Percentiles rank a stretch among this genome's conserved stretches.
phyloP scores from a whole-genome alignment of 2,329 filamentous ascomycete species.

The Zymoseptoria ardabiliae region DNA sequence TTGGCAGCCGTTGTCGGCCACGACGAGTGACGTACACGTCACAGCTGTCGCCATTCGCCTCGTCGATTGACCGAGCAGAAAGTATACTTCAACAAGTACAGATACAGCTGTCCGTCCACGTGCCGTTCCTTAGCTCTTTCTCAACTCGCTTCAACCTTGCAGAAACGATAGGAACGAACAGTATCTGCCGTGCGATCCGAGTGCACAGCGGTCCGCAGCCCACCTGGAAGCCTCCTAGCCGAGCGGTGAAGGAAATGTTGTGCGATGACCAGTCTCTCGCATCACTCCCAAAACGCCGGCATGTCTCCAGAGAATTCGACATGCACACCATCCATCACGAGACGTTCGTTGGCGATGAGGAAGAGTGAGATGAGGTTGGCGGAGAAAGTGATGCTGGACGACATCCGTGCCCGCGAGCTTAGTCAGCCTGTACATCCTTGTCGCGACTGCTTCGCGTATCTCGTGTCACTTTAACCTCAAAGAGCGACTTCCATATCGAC shows the following conservation, averaged over 20 bases:
- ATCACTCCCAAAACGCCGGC: background rate
- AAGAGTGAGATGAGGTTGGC: background rate
- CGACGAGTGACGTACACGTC: background rate
- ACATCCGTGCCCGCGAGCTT: background rate
- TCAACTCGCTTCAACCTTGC: background rate
- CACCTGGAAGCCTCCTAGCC: background rate
- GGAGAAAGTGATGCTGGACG: background rate
- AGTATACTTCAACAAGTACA: background rate
- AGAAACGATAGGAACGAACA: background rate
- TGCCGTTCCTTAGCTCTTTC: background rate
- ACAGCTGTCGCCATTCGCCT: background rate
- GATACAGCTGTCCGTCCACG: background rate
- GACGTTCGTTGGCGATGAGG: background rate
- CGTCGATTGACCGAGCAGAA: background rate
- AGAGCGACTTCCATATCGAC: background rate
- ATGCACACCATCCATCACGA: background rate
- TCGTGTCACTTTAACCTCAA: background rate
- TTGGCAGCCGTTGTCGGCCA: background rate
- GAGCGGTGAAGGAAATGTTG: no score
- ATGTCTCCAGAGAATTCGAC: background rate
- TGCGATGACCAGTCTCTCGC: no score
- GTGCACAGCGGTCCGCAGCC: no score
- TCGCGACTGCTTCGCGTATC: background rate
- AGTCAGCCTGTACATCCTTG: background rate
- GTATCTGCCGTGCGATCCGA: background rate